Conservation (phyloP, 495 filamentous ascomycete genomes). For the Podospora comata region DNA sequence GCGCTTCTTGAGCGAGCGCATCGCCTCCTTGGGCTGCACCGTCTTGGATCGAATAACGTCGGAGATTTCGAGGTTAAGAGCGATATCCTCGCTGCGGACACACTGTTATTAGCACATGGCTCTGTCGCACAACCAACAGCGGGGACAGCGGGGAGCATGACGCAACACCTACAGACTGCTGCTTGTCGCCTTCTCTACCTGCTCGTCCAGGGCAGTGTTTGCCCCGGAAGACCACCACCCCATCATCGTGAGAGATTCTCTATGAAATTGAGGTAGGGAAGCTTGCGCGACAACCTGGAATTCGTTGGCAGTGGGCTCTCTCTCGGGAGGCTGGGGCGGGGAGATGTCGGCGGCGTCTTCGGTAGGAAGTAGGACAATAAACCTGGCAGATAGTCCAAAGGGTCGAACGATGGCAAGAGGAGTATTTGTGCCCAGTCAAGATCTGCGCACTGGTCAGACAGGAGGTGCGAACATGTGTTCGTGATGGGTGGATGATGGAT, state of each 20-base stretch:
- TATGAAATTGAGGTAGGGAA: neutral
- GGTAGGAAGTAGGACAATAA: neutral
- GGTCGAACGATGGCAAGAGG: neutral
- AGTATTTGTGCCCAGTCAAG: neutral
- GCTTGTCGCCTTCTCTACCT: slow-evolving; percentile 89
- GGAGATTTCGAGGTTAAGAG: slow-evolving; percentile 94
- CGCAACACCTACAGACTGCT: slow-evolving; percentile 71
- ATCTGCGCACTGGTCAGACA: neutral
- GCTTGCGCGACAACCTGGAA: neutral
- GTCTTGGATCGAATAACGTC: slow-evolving; percentile 95
- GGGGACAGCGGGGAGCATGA: slow-evolving; percentile 9
- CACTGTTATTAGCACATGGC: neutral
- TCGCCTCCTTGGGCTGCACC: slow-evolving; percentile 93
- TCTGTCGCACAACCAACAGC: neutral
- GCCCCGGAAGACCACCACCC: slow-evolving; percentile 81
- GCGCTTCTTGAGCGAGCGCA: slow-evolving; percentile 89
- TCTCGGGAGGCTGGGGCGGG: neutral
- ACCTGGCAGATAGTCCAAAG: neutral
- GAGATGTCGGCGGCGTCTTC: neutral
- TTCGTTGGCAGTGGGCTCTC: neutral
- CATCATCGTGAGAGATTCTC: slow-evolving; percentile 55
- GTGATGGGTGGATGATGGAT: slow-evolving; percentile 16
- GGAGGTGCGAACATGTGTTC: neutral
- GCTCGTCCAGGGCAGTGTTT: slow-evolving; percentile 86
- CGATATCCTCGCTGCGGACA: slow-evolving; percentile 80